A percentile compares a stretch with the other conserved stretches of the same genome.
Evolutionary conservation across 2,329 filamentous ascomycete species (phyloP).

Genomic region (Venturia oleaginea): DNA sequence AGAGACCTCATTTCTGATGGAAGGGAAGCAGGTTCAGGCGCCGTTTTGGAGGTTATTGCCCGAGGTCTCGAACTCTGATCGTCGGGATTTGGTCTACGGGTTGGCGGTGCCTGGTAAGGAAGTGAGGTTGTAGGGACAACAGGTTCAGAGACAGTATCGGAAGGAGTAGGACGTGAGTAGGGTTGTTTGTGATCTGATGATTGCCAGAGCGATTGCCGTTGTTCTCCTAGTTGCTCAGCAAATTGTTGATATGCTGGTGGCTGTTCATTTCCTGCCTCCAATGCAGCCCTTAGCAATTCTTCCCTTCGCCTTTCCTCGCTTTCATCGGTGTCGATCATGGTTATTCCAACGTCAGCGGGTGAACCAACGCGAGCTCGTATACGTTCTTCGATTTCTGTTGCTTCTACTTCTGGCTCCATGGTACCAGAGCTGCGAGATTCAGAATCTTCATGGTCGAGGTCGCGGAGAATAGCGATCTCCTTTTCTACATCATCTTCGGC

Average conservation of each 20-base stretch:
- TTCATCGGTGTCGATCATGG: slow-evolving; percentile 1
- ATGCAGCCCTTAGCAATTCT: not conserved
- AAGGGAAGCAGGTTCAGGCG: not conserved
- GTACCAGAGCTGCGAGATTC: not conserved
- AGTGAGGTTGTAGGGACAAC: not conserved
- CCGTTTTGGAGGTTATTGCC: not conserved
- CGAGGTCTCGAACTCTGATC: not conserved
- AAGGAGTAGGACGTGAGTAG: not conserved
- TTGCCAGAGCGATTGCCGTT: not conserved
- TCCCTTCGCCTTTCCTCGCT: not conserved
- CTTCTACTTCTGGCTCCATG: not conserved
- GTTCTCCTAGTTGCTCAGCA: not conserved
- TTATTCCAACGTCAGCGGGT: not conserved
- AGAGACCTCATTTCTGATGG: not conserved
- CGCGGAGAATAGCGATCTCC: slow-evolving; percentile 28
- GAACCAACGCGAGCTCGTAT: not conserved
- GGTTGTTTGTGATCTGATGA: not conserved
- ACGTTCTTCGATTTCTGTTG: not conserved
- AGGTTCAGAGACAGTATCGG: not conserved
- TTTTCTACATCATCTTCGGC: slow-evolving; percentile 31
- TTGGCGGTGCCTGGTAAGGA: not conserved
- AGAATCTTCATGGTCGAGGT: slow-evolving; percentile 30
- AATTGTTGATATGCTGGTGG: not conserved
- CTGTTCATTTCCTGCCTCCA: not conserved
- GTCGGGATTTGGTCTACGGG: not conserved